Base-by-base conservation (phyloP, 257 asterid species). In the Datura wrightii region DNA sequence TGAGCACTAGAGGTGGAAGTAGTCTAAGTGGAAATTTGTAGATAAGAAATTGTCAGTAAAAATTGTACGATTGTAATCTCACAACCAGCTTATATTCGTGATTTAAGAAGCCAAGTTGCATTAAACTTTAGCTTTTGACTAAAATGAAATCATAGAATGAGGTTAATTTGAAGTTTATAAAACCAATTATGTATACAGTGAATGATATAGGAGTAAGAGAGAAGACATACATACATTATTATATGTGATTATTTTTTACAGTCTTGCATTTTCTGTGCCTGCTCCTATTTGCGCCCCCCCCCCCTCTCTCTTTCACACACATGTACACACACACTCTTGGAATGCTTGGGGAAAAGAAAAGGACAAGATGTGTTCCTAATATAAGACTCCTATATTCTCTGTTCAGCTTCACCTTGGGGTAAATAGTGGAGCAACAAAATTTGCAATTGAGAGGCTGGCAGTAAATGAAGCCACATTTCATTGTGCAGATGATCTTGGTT, bases 351-450 rank as follows among this genome's bases (percentile, higher is more conserved):
- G 53, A 19, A 42, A 39, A 39, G 3, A 39, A 39, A 39, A 39
- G 10, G 13, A 13, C 54, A 31, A 31, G 13, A 37, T 65, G 72
- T 19, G 19, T 79, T 79, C 62, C 72, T 65, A 19, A 79, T 44
- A 19, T 10, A 53, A 7, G 48, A 31, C 16, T 66, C 85, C 5
- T 59, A 14, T 80, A 3, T 71, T 84, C 8, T 19, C 50, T 83
- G 82, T 74, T 87, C 89, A 91, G 93, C 93, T 91, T 87, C 93
- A 91, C 89, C 88, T 93, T 14, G 96, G 97, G 2, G 91, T 93
- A 65, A 86, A 90, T 56, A 85, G 86, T 34, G 92, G 91, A 62
- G 83, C 90, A 8, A 14, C 74, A 19, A 88, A 74, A 85, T 92
- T 92, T 71, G 91, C 92, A 63, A 85, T 92, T 41, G 92, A 93